These are phyloP conservation scores for Fusarium gaditjirri DNA, from an alignment of 2,329 filamentous ascomycete species.

Conservation along the genomic window DNA sequence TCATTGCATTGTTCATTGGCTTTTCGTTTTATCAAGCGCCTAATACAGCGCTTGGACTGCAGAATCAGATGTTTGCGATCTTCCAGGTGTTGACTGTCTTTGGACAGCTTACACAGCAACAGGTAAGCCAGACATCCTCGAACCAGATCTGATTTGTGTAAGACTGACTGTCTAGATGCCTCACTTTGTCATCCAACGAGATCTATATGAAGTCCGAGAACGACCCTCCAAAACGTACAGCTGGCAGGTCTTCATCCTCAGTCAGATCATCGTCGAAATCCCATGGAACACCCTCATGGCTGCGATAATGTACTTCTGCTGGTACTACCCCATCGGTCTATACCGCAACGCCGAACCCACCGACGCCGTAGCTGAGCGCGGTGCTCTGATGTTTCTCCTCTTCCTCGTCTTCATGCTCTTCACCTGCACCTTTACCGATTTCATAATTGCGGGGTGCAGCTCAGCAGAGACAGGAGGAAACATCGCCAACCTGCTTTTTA, in stretches of 20 bases:
- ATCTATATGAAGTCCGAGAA: slow-evolving; percentile 75
- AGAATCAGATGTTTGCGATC: slow-evolving; percentile 76
- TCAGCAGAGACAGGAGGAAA: slow-evolving; percentile 75
- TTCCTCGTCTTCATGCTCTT: slow-evolving; percentile 73
- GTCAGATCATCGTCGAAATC: slow-evolving; percentile 75
- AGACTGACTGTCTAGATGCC: slow-evolving; percentile 60
- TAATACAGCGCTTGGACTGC: slow-evolving; percentile 70
- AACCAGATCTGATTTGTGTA: fast-evolving
- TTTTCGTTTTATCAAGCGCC: slow-evolving; percentile 73
- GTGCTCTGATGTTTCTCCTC: slow-evolving; percentile 72
- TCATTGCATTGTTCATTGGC: slow-evolving; percentile 56
- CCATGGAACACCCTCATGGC: slow-evolving; percentile 75
- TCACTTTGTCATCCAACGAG: slow-evolving; percentile 74
- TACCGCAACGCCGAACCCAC: slow-evolving; percentile 67
- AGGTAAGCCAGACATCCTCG: fast-evolving
- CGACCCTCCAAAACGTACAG: slow-evolving; percentile 74
- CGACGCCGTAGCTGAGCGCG: slow-evolving; percentile 62
- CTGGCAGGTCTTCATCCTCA: slow-evolving; percentile 73
- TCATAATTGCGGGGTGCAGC: slow-evolving; percentile 72
- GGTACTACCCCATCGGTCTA: slow-evolving; percentile 77
- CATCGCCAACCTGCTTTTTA: slow-evolving; percentile 73
- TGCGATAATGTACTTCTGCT: slow-evolving; percentile 72
- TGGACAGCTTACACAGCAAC: slow-evolving; percentile 68
- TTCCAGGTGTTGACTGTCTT: slow-evolving; percentile 76
- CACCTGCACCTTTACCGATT: slow-evolving; percentile 72